Evolutionary conservation across 2,329 filamentous ascomycete genomes (phyloP).

Genomic region (Hyphodiscus sp.): DNA sequence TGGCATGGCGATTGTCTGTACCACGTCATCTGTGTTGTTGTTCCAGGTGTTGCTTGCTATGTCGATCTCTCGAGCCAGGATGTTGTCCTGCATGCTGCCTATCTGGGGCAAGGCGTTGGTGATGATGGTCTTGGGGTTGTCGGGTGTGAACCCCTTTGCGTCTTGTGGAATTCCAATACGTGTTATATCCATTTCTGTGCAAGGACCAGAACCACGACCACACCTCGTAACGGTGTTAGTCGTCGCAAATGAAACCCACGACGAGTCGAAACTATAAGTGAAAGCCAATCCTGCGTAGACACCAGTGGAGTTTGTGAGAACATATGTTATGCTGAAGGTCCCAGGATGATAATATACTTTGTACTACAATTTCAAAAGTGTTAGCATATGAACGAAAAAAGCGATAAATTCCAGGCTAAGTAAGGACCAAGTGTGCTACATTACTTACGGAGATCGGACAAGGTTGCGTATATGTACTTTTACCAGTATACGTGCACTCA

Average conservation of each 20-base stretch:
- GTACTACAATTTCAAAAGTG: no score
- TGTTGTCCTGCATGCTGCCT: not conserved
- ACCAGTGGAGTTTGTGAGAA: not conserved
- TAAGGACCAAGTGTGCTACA: no score
- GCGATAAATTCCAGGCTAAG: no score
- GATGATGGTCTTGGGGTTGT: not conserved
- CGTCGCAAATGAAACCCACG: not conserved
- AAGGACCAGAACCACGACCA: not conserved
- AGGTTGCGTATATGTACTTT: not conserved
- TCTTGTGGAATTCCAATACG: not conserved
- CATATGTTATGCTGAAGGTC: no score
- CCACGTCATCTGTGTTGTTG: not conserved
- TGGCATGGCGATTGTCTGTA: not conserved
- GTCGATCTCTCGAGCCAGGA: not conserved
- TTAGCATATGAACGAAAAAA: no score
- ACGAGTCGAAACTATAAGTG: not conserved
- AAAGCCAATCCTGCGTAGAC: not conserved
- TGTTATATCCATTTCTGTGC: not conserved
- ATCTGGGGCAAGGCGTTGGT: not conserved
- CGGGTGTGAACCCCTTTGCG: not conserved
- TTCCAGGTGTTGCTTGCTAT: not conserved
- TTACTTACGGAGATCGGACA: not conserved
- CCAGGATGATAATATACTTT: no score
- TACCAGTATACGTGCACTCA: slow-evolving; percentile 2
- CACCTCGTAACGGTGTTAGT: not conserved